A percentile compares a stretch with the other conserved stretches of the same genome.
Conservation (phyloP, 2,329 filamentous ascomycete genomes). For the Fusarium torreyae region DNA sequence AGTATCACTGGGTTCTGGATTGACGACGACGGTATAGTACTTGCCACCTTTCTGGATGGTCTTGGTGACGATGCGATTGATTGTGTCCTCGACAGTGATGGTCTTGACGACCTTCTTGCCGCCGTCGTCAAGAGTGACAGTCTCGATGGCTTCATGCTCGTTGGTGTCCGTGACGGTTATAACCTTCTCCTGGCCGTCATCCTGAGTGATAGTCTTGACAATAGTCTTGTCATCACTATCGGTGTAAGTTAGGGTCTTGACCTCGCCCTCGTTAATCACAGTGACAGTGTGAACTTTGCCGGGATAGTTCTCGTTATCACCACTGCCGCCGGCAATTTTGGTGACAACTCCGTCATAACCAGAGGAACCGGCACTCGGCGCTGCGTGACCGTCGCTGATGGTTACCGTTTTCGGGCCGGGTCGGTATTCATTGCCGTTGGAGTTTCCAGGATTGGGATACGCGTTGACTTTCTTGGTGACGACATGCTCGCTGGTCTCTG, state of each 20-base stretch:
- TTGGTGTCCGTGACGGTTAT: conserved; percentile 19
- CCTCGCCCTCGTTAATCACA: conserved; percentile 34
- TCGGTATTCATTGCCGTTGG: conserved; percentile 19
- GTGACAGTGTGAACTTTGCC: conserved; percentile 32
- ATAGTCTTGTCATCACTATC: conserved; percentile 14
- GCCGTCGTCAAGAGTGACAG: conserved; percentile 33
- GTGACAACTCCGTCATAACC: conserved; percentile 26
- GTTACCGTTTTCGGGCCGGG: conserved; percentile 34
- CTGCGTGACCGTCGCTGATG: conserved; percentile 25
- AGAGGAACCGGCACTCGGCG: conserved; percentile 28
- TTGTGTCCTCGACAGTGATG: conserved; percentile 34
- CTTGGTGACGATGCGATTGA: conserved; percentile 41
- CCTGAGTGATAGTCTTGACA: conserved; percentile 35
- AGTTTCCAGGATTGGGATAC: conserved; percentile 23
- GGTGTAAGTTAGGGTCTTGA: conserved; percentile 40
- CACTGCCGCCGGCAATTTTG: conserved; percentile 17
- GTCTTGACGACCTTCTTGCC: conserved; percentile 36
- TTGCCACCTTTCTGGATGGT: conserved; percentile 45
- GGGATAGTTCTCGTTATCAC: conserved; percentile 6
- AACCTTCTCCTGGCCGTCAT: conserved; percentile 35
- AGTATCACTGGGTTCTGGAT: conserved; percentile 33
- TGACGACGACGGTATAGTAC: conserved; percentile 44
- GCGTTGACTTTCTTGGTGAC: conserved; percentile 44
- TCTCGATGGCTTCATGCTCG: conserved; percentile 24
- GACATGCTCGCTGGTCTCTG: conserved; percentile 39